phyloP scores from a whole-genome alignment of 106 monocot genomes.

The Dendrobium catenatum region DNA sequence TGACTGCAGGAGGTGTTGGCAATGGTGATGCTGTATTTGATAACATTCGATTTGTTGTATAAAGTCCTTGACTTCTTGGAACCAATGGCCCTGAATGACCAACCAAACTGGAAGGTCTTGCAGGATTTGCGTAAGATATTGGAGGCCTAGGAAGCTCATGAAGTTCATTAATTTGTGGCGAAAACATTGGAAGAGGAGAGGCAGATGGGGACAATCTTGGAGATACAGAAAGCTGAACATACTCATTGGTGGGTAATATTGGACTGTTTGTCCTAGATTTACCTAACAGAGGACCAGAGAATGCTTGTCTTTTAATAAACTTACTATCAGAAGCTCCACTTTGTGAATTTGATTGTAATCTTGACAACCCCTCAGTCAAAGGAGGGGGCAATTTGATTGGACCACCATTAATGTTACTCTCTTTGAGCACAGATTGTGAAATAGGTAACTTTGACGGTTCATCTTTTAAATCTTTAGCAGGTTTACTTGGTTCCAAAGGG shows the following conservation, averaged over 20 bases:
- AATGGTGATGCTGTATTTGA: slow-evolving; percentile 30
- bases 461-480: slow-evolving; percentile 19
- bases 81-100: slow-evolving; percentile 53
- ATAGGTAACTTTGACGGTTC: slow-evolving; percentile 19
- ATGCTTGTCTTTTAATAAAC: slow-evolving; percentile 50
- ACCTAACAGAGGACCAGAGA: slow-evolving; percentile 50
- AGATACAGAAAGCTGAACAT: slow-evolving; percentile 11
- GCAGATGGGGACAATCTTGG: slow-evolving; percentile 19
- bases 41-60: slow-evolving; percentile 10
- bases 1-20: slow-evolving; percentile 36
- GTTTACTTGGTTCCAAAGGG: slow-evolving; percentile 36
- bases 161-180: slow-evolving; percentile 51
- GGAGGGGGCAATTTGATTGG: slow-evolving; percentile 31
- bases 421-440: slow-evolving; percentile 42
- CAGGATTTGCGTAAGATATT: slow-evolving; percentile 1
- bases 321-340: slow-evolving; percentile 29
- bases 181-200: slow-evolving; percentile 32
- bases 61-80: slow-evolving; percentile 20
- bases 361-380: slow-evolving; percentile 14
- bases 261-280: slow-evolving; percentile 29
- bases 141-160: slow-evolving; percentile 74
- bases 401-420: slow-evolving; percentile 42
- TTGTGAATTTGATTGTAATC: slow-evolving; percentile 13
- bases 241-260: slow-evolving; percentile 9
- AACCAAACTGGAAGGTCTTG: slow-evolving; percentile 25